Evolutionary conservation across 208 protist genomes (phyloP).

Genomic region (Leishmania tropica): DNA sequence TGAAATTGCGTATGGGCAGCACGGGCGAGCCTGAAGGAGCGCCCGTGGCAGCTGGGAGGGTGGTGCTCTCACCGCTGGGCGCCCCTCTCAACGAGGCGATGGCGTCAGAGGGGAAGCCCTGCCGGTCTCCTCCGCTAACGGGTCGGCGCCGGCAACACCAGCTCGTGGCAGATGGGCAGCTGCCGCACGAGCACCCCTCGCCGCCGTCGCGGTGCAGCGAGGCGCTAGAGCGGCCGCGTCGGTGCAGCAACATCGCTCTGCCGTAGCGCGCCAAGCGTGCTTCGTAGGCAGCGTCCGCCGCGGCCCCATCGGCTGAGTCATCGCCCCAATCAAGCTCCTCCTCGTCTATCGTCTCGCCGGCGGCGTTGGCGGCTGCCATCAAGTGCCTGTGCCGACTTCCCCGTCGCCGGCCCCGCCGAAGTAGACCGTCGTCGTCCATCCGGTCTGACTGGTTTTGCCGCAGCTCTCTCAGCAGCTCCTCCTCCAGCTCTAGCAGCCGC

Average conservation of each 20-base stretch:
- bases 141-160: background rate
- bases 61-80: background rate
- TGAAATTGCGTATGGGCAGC: background rate
- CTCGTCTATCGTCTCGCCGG: background rate
- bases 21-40: background rate
- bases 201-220: slow-evolving; percentile 1
- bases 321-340: slow-evolving; percentile 27
- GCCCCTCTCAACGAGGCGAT: background rate
- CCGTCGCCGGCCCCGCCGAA: background rate
- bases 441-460: background rate
- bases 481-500: slow-evolving; percentile 26
- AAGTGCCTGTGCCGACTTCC: background rate
- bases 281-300: slow-evolving; percentile 3
- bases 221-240: slow-evolving; percentile 4
- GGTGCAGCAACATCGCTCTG: slow-evolving; percentile 15
- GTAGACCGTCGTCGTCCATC: background rate
- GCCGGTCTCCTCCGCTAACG: background rate
- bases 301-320: background rate
- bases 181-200: slow-evolving; percentile 3
- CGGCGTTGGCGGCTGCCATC: background rate
- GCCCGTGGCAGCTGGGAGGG: background rate
- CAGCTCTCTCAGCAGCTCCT: slow-evolving; percentile 11
- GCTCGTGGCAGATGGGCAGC: background rate
- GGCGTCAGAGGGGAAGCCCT: background rate
- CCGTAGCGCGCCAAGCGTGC: slow-evolving; percentile 18